Evolutionary conservation across 371 early-diverging fungal species (phyloP), one percentile per base, ranked within the genome.

Genomic region (Dinochytrium kinnereticum): DNA sequence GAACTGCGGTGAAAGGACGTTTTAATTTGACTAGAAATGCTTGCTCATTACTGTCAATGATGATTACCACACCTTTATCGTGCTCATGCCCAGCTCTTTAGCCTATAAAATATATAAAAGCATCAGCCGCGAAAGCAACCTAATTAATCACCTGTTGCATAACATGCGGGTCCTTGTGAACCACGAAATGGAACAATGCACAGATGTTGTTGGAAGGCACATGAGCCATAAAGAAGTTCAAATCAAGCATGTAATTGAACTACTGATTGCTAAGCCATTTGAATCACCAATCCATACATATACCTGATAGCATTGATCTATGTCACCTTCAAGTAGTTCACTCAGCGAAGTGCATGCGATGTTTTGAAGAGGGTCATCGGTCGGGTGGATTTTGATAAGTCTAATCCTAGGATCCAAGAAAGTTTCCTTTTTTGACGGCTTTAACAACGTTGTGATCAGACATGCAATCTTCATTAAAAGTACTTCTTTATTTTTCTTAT

Each of bases 201-300:
- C 57, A 57, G 28, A 69, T 51, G 44, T 77, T 72, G 44, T 40
- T 49, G 17, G 38, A 50, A 30, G 83, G 82, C 21, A 85, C 61
- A 31, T 73, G 53, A 0, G 68, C 64, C 81, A 86, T 77, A n/a
- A 85, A 70, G 55, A 78, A 85, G 28, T 76, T 80, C 7, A 79
- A 38, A 0, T 86, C 84, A 31, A 86, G 69, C 82, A 82, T 79
- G 61, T 80, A 86, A 72, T 86, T 86, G 69, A 86, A 81, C 69
- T 86, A 83, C 1, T n/a, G n/a, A 80, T 38, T 73, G 17, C 34
- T 69, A 5, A 53, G 24, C 7, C 26, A 2, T 30, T 26, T 10
- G 17, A 26, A 2, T 19, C 37, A 59, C 15, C 37, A 34, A 5
- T 28, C 17, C 30, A 13, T 28, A n/a, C 2, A 15, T 19, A 21